A percentile compares a stretch with the other conserved stretches of the same genome.
Conservation (phyloP, 768 basidiomycete species). For the Pisolithus albus region DNA sequence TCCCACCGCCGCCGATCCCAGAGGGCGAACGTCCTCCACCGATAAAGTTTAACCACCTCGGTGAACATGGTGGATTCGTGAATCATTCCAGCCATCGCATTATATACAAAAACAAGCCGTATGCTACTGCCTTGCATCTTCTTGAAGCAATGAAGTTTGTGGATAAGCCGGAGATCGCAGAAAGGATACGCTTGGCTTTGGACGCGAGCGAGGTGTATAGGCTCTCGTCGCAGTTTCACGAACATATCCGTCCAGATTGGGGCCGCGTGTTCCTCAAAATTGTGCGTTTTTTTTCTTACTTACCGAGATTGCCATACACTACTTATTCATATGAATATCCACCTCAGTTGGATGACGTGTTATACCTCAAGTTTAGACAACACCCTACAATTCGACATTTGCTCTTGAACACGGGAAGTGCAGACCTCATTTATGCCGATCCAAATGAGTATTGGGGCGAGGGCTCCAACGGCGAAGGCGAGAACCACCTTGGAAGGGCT, state of each 20-base stretch:
- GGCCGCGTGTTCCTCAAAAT: conserved; percentile 39
- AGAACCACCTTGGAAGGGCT: conserved; percentile 58
- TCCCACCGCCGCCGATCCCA: conserved; percentile 20
- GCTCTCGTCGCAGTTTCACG: conserved; percentile 27
- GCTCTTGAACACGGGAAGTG: conserved; percentile 48
- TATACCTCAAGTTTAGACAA: conserved; percentile 65
- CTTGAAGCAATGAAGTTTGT: conserved; percentile 70
- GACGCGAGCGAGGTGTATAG: conserved; percentile 34
- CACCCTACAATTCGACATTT: conserved; percentile 50
- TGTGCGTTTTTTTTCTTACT: conserved; percentile 32
- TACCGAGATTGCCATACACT: background rate
- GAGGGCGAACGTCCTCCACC: conserved; percentile 13
- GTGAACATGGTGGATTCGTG: conserved; percentile 44
- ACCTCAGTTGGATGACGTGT: conserved; percentile 58
- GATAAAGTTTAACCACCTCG: conserved; percentile 38
- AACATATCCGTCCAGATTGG: conserved; percentile 52
- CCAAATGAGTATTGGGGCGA: conserved; percentile 65
- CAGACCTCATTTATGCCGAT: conserved; percentile 49
- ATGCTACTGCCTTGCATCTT: conserved; percentile 69
- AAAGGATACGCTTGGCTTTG: conserved; percentile 44
- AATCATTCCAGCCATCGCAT: conserved; percentile 63
- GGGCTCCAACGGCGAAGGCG: conserved; percentile 42
- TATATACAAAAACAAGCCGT: conserved; percentile 45
- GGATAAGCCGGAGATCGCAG: conserved; percentile 45
- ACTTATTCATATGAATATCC: background rate